These are phyloP conservation scores for Aspergillus floridensis DNA, from an alignment of 2,329 filamentous ascomycete genomes.

Conservation along the genomic window DNA sequence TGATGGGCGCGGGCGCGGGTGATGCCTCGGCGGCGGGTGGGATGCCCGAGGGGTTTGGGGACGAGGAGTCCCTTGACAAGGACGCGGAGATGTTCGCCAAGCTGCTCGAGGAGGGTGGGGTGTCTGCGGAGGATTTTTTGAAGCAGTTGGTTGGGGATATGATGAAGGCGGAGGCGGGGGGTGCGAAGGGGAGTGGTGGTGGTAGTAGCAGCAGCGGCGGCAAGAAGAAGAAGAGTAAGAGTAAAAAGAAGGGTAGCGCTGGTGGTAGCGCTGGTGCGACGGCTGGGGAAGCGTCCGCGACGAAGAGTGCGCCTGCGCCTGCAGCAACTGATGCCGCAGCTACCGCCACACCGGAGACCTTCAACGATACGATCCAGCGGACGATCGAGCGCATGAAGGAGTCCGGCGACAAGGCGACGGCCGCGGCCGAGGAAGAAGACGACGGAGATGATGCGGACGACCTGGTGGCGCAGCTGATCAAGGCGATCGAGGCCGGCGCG, in stretches of 20 bases:
- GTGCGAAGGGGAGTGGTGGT: slow-evolving; percentile 2
- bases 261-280: slow-evolving; percentile 15
- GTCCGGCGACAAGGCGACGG: slow-evolving; percentile 80
- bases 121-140: slow-evolving; percentile 35
- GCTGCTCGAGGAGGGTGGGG: slow-evolving; percentile 34
- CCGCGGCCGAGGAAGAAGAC: slow-evolving; percentile 64
- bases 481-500: slow-evolving; percentile 72
- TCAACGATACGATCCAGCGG: slow-evolving; percentile 86
- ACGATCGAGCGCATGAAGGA: slow-evolving; percentile 97
- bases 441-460: slow-evolving; percentile 61
- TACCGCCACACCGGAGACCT: slow-evolving; percentile 60
- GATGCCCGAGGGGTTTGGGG: slow-evolving; percentile 13
- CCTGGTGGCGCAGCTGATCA: slow-evolving; percentile 86
- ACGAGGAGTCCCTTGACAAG: slow-evolving; percentile 29
- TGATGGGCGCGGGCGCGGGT: slow-evolving; percentile 55
- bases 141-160: slow-evolving; percentile 38
- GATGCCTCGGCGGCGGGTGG: slow-evolving; percentile 12
- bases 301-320: not conserved
- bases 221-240: slow-evolving; percentile 19
- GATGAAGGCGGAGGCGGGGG: slow-evolving; percentile 28
- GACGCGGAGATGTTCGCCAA: slow-evolving; percentile 38
- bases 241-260: slow-evolving; percentile 18
- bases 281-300: slow-evolving; percentile 10
- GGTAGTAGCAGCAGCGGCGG: slow-evolving; percentile 16
- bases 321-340: slow-evolving; percentile 1